Base-by-base conservation (phyloP, 2,329 filamentous ascomycete genomes). In the Curvularia lunata region DNA sequence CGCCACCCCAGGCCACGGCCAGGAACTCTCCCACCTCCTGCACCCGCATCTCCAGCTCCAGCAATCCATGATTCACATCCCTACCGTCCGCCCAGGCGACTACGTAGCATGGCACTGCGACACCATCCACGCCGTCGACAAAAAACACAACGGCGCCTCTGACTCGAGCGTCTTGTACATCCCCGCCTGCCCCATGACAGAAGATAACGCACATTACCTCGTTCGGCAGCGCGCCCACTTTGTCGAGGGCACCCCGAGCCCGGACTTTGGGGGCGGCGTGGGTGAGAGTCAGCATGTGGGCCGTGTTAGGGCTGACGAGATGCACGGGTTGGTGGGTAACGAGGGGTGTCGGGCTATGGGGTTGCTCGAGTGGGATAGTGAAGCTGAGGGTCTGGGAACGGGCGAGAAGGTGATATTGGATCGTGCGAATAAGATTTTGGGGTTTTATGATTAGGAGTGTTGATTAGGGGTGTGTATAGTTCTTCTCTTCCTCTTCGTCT, bases 91-190 rank as follows among this genome's bases (percentile, higher is more conserved):
- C 43, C 90, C 90, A 0, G 90, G 90, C 1, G 90, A 93, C 71
- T 92, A 88, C 67, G 88, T 96, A 1, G 81, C 86, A 66, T 84
- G 91, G 91, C 91, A 96, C 73, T 94, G 91, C 73, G 90, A 93
- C 59, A 79, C 82, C 12, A 89, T 96, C 48, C 93, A 97, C 73
- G 86, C 91, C 0, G 93, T 97, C 0, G 93, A 97, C 78, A 88
- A 86, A 64, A 81, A 88, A 1, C 93, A 97, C 72, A 77, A 76
- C 1, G 94, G 93, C 1, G 81, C 78, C 1, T 76, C 80, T 0
- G 93, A 97, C 75, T 92, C 90, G 0, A 92, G 88, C 66, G 93
- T 97, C 0, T 71, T 97, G 58, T 97, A 97, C 70, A 96, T 97
- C 54, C 92, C 93, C 0, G 88, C 91, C 0, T 95, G 91, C 53